Conservation (phyloP, 2,329 filamentous ascomycete genomes). For the Rutstroemia sp. region DNA sequence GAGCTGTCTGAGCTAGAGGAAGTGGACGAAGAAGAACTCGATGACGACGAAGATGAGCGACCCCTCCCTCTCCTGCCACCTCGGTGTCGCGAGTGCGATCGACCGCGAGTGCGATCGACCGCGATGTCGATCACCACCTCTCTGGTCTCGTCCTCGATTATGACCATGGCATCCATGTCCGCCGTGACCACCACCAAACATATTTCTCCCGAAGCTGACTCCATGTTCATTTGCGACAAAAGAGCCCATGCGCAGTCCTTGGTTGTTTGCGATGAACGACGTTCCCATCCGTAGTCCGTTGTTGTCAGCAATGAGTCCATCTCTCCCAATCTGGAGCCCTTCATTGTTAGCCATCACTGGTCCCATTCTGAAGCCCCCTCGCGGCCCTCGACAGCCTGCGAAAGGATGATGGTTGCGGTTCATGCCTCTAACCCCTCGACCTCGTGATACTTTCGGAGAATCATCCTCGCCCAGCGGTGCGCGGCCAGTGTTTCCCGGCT, state of each 20-base stretch:
- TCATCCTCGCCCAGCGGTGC: not conserved
- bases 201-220: slow-evolving; percentile 16
- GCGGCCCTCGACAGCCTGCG: not conserved
- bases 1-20: slow-evolving; percentile 31
- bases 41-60: slow-evolving; percentile 17
- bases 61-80: slow-evolving; percentile 7
- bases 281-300: slow-evolving; percentile 21
- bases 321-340: slow-evolving; percentile 10
- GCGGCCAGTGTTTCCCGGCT: not conserved
- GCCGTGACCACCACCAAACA: slow-evolving; percentile 11
- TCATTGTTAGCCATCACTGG: slow-evolving; percentile 11
- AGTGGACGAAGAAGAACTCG: slow-evolving; percentile 22
- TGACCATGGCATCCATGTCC: not conserved
- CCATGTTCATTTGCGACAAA: slow-evolving; percentile 19
- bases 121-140: not conserved
- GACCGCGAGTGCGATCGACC: not conserved
- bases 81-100: not conserved
- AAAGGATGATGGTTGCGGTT: not conserved
- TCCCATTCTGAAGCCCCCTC: slow-evolving; percentile 9
- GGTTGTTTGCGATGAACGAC: slow-evolving; percentile 31
- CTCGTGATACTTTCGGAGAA: not conserved
- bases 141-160: slow-evolving; percentile 1
- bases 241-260: slow-evolving; percentile 31
- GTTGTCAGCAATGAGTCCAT: slow-evolving; percentile 19
- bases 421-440: not conserved